phyloP scores from a whole-genome alignment of 169 alveolate genomes.

The Babesia ovata region DNA sequence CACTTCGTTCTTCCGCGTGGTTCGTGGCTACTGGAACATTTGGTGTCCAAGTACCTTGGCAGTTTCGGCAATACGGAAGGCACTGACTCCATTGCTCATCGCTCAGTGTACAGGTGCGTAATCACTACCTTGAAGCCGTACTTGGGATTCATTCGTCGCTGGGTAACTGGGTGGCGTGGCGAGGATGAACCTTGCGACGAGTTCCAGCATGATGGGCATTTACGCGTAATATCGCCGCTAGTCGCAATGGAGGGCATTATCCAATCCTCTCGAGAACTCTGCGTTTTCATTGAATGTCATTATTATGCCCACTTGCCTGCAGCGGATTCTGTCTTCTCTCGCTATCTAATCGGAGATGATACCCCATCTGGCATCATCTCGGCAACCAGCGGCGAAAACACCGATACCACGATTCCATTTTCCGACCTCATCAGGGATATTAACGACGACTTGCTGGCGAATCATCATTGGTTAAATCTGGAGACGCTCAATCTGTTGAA shows the following conservation, averaged over 20 bases:
- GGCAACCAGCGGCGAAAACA: background rate
- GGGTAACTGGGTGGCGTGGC: slow-evolving; percentile 17
- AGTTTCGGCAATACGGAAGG: background rate
- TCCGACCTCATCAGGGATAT: background rate
- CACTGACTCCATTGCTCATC: background rate
- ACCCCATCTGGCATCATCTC: background rate
- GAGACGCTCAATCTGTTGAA: background rate
- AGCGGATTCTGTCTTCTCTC: background rate
- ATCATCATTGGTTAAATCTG: background rate
- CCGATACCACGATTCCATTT: background rate
- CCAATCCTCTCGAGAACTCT: slow-evolving; percentile 8
- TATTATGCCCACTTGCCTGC: slow-evolving; percentile 1
- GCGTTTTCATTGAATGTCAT: background rate
- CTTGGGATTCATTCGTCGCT: slow-evolving; percentile 4
- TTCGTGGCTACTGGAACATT: slow-evolving; percentile 8
- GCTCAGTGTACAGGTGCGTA: slow-evolving; percentile 3
- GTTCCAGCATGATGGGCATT: background rate
- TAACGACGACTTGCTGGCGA: background rate
- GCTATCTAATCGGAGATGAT: background rate
- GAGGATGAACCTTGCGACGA: slow-evolving; percentile 1
- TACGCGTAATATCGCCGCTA: slow-evolving; percentile 1
- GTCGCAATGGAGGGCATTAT: slow-evolving; percentile 1
- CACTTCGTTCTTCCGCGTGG: slow-evolving; percentile 3
- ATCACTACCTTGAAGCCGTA: slow-evolving; percentile 17
- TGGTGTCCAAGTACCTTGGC: slow-evolving; percentile 10